These are phyloP conservation scores for Capsicum rhomboideum DNA, from an alignment of 257 asterid species.

Conservation along the genomic window DNA sequence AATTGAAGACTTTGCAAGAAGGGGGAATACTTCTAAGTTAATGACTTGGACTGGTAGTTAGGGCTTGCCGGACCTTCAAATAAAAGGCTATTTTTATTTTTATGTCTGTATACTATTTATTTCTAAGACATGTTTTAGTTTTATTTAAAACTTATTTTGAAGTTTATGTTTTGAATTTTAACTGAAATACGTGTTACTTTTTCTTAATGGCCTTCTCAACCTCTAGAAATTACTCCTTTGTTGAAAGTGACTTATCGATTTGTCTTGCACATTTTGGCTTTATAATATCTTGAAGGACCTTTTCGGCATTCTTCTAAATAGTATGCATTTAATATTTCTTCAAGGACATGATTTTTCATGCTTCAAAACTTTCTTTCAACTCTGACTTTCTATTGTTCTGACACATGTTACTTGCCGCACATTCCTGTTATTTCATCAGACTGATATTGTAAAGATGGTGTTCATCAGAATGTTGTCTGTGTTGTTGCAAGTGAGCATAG, in stretches of 20 bases:
- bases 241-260: not conserved
- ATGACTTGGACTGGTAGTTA: not conserved
- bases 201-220: not conserved
- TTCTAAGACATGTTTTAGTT: too few relatives aligned
- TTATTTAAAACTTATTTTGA: too few relatives aligned
- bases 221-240: not conserved
- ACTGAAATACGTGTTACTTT: not conserved
- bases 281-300: not conserved
- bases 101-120: too few relatives aligned
- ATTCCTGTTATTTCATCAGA: conserved; percentile 7
- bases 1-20: not conserved
- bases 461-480: conserved; percentile 78
- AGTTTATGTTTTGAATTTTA: too few relatives aligned
- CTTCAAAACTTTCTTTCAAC: not conserved
- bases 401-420: not conserved
- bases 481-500: conserved; percentile 79
- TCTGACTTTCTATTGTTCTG: not conserved
- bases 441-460: too few relatives aligned
- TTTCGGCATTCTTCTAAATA: not conserved
- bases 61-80: not conserved
- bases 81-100: not conserved
- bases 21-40: not conserved
- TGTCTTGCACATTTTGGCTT: too few relatives aligned
- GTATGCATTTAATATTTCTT: not conserved
- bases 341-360: not conserved